Base-by-base conservation (phyloP, 495 filamentous ascomycete species). In the Xeromyces bisporus region DNA sequence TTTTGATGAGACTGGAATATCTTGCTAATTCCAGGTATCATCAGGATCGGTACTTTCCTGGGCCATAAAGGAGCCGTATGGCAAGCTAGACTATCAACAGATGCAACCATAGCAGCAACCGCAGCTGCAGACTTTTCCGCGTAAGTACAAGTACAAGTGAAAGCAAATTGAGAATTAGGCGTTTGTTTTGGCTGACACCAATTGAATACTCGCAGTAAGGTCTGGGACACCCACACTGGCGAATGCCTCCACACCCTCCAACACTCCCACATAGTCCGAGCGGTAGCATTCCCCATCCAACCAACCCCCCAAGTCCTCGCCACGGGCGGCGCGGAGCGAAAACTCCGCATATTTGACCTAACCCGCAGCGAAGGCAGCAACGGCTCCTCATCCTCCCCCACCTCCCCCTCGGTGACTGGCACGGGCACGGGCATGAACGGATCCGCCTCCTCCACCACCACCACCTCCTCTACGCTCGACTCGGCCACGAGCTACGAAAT, bases 21-120 rank as follows among this genome's bases (percentile, higher is more conserved):
- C 18, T 26, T 26, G 18, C 26, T 32, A 24, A 32, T 18, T 18
- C 12, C 16, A 23, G 21, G 32, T 36, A 36, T 28, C 31, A 23
- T 28, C 34, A 80, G 80, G 89, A 96, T 97, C 39, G 89, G 89
- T 21, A 97, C 91, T 23, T 96, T 96, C 46, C 73, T 97, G 32
- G 87, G 89, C 26, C 89, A 97, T 60, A 96, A 97, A 60, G 89
- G 89, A 37, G 89, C 89, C 11, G 85, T 93, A 30, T 97, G 86
- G 81, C 84, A 93, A 62, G 79, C 84, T 15, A 71, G 87, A 32
- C 68, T 96, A 7, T 93, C 84, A 24, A 70, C 79, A 15, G 89
- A 96, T 54, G 82, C 85, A 5, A 70, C 71, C 18, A 75, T 84
- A 20, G 85, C 91, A 37, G 86, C 83, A 7, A 96, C 89, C 15